Percentiles rank a stretch among this genome's conserved stretches.
These are phyloP conservation scores for Lachancea waltii DNA, from an alignment of 805 yeast species.

Conservation along the genomic window DNA sequence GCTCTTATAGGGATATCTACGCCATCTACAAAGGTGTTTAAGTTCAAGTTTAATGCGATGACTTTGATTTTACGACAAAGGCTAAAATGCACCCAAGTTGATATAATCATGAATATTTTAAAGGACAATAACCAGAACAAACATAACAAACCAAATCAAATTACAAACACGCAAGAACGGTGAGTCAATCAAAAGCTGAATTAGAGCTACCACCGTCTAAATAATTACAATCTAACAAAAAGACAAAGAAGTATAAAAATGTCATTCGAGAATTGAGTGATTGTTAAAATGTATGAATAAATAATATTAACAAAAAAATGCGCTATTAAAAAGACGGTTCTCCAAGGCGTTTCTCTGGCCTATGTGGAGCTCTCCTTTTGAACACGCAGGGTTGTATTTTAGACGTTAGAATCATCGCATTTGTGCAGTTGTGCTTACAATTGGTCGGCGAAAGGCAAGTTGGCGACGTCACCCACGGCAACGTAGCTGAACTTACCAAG, in stretches of 20 bases:
- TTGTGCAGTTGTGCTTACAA: constrained; percentile 39
- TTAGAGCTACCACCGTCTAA: too few species aligned
- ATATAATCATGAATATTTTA: not conserved
- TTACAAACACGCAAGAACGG: too few species aligned
- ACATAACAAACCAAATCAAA: not conserved
- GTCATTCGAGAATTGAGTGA: not conserved
- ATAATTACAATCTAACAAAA: too few species aligned
- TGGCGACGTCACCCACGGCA: constrained; percentile 82
- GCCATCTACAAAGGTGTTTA: too few species aligned
- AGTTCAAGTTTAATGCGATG: too few species aligned
- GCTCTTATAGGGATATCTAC: too few species aligned
- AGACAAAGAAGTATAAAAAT: not conserved
- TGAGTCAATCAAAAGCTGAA: too few species aligned
- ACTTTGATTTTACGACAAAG: not conserved
- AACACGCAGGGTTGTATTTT: constrained; percentile 3
- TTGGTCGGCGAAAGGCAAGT: constrained; percentile 85
- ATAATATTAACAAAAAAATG: constrained; percentile 3
- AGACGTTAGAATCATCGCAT: constrained; percentile 7
- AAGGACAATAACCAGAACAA: not conserved
- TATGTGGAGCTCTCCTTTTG: too few species aligned
- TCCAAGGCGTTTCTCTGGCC: too few species aligned
- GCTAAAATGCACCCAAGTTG: not conserved
- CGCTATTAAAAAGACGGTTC: too few species aligned
- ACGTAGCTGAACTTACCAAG: constrained; percentile 70
- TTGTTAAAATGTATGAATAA: constrained; percentile 1